Percentiles rank a stretch among this genome's conserved stretches.
Conservation (phyloP, 1,139 yeast species). For the Pichia sp. region DNA sequence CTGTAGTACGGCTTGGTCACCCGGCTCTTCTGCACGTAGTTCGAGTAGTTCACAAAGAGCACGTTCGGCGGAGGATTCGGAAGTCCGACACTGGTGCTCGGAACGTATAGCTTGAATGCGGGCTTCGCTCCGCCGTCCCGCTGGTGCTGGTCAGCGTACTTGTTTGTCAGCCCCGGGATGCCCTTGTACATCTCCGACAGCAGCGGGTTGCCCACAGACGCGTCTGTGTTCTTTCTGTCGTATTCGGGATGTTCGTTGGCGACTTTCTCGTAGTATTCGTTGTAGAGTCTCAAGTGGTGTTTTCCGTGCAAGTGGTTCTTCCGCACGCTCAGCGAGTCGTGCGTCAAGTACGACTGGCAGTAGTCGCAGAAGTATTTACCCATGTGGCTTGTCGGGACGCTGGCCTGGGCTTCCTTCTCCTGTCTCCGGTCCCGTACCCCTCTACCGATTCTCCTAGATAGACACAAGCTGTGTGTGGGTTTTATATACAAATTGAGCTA, state of each 20-base stretch:
- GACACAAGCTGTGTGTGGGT: too few species aligned
- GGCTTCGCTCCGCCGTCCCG: slow-evolving; percentile 17
- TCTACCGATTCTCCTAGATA: too few species aligned
- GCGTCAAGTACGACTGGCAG: slow-evolving; percentile 79
- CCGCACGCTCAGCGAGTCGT: slow-evolving; percentile 83
- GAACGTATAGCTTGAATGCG: slow-evolving; percentile 25
- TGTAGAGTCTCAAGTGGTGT: slow-evolving; percentile 69
- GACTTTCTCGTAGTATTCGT: slow-evolving; percentile 45
- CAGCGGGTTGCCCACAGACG: slow-evolving; percentile 11
- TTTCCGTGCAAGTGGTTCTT: slow-evolving; percentile 78
- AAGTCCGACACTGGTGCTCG: slow-evolving; percentile 36
- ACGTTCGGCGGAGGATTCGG: slow-evolving; percentile 45
- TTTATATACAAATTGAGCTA: background rate
- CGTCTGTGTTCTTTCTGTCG: background rate
- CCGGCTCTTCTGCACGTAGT: background rate
- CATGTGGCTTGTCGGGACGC: slow-evolving; percentile 32
- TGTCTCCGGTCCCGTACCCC: too few species aligned
- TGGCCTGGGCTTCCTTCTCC: too few species aligned
- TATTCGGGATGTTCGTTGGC: slow-evolving; percentile 6
- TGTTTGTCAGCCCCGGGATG: slow-evolving; percentile 40
- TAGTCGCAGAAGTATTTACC: slow-evolving; percentile 78
- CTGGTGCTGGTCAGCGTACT: slow-evolving; percentile 1
- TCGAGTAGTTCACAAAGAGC: background rate
- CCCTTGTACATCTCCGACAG: slow-evolving; percentile 38
- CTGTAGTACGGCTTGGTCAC: background rate